Conservation (phyloP, 164 flowering plant genomes). For the Warburgia ugandensis region DNA sequence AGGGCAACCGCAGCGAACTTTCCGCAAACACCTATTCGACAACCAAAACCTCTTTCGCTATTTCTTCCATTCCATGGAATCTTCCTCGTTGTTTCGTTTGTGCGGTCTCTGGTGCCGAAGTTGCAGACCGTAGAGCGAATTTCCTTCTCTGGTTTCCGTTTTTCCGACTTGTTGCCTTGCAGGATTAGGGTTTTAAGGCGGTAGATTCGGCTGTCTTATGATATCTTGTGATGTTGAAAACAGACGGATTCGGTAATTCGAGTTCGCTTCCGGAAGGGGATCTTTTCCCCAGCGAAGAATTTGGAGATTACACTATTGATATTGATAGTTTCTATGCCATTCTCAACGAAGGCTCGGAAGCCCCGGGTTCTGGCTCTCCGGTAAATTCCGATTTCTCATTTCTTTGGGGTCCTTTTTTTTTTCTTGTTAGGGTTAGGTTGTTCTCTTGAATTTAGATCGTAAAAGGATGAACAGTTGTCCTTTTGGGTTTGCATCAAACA, state of each 20-base stretch:
- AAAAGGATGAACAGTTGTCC: too few species aligned
- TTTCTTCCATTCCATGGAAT: neutral
- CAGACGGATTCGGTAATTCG: constrained; percentile 14
- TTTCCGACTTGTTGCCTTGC: neutral
- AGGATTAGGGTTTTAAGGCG: constrained; percentile 5
- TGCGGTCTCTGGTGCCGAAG: neutral
- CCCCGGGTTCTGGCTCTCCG: neutral
- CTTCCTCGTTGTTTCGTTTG: neutral
- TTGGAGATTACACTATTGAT: constrained; percentile 16
- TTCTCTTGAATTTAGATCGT: too few species aligned
- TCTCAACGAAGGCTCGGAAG: constrained; percentile 16
- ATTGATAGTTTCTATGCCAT: constrained; percentile 14
- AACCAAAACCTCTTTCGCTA: neutral
- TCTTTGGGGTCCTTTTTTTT: neutral
- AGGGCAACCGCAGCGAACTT: constrained; percentile 12
- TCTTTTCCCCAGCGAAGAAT: neutral
- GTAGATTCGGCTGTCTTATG: constrained; percentile 6
- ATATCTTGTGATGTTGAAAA: constrained; percentile 17
- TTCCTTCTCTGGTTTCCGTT: neutral
- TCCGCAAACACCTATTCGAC: constrained; percentile 4
- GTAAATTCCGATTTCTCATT: constrained; percentile 8
- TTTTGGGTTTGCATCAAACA: too few species aligned
- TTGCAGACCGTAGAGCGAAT: neutral
- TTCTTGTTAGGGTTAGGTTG: neutral
- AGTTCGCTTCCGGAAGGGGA: neutral